Base-by-base conservation (phyloP, 108 stramenopile genomes). In the Nitzschia sp. region DNA sequence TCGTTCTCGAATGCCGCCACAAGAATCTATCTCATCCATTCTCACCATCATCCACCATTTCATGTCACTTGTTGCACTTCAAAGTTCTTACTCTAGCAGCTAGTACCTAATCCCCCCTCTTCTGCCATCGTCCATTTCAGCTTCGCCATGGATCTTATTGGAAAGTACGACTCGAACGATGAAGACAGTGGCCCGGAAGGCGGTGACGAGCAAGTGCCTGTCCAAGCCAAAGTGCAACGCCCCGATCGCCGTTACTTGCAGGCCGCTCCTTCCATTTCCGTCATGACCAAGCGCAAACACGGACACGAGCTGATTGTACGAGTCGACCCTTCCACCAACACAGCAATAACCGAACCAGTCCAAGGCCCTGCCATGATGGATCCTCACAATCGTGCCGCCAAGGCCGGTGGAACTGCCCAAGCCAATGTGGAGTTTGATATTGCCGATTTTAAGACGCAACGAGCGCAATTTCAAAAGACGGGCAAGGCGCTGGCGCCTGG, bases 391-490 rank as follows among this genome's bases (percentile, higher is more conserved):
- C 6, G 48, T 1, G 34, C 15, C 51, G 46, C 46, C 35, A 72
- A 72, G 47, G 46, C 29, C 3, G 51, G 29, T 17, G 66, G 66
- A 2, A 64, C 71, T 27, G 61, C 74, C 36, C 65, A 83, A 55
- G 66, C 73, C 18, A 86, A 93, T 70, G 73, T 81, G 1, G 68
- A 54, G 2, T 62, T 87, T 33, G 91, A 95, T 62, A 66, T 70
- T 19, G 69, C 42, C 19, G 65, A 83, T 18, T 95, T 95, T 64
- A 38, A 78, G 15, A 48, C 82, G 51, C 82, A 95, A 62, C 68
- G 90, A 24, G 81, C 72, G 32, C 70, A 72, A 21, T 95, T 90
- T 71, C 88, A 92, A 59, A 72, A 79, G 25, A 76, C 68, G 25
- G 85, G 85, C 6, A 42, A 70, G 48, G 83, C 88, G 2, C 5